Evolutionary conservation across 148 eudicot genomes (phyloP).

Genomic region (Vaccinium vitisidaea): DNA sequence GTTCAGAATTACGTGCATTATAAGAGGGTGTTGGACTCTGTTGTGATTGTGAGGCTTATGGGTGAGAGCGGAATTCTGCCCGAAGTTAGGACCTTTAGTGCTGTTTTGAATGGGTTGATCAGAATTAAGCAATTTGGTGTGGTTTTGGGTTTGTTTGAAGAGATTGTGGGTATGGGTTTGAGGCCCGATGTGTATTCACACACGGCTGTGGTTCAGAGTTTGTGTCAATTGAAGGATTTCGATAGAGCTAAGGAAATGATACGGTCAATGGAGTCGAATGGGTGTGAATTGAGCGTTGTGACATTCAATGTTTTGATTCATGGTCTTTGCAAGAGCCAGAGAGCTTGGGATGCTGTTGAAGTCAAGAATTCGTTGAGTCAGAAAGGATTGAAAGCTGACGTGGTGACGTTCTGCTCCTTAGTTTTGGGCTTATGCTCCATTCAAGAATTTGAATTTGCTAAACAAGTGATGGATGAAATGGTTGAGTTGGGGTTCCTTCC

Average conservation of each 20-base stretch:
- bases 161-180: conserved; percentile 26
- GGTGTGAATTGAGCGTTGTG: conserved; percentile 52
- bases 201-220: conserved; percentile 61
- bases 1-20: conserved; percentile 49
- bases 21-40: conserved; percentile 41
- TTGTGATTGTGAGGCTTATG: conserved; percentile 46
- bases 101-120: conserved; percentile 63
- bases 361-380: conserved; percentile 43
- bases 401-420: conserved; percentile 67
- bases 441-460: conserved; percentile 45
- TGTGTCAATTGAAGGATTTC: conserved; percentile 68
- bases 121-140: conserved; percentile 39
- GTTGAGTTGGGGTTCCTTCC: conserved; percentile 57
- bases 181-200: conserved; percentile 58
- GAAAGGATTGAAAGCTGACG: conserved; percentile 66
- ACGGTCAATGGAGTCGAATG: conserved; percentile 43
- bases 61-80: conserved; percentile 38
- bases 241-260: conserved; percentile 51
- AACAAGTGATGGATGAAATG: conserved; percentile 58
- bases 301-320: conserved; percentile 72
- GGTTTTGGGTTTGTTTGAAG: conserved; percentile 51
- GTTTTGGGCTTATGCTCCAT: conserved; percentile 60
- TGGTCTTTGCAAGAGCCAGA: conserved; percentile 59
- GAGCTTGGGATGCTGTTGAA: conserved; percentile 62
- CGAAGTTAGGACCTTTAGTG: conserved; percentile 71